These are phyloP conservation scores for Aeschynomene evenia DNA, from an alignment of 306 rosid species.

Conservation along the genomic window DNA sequence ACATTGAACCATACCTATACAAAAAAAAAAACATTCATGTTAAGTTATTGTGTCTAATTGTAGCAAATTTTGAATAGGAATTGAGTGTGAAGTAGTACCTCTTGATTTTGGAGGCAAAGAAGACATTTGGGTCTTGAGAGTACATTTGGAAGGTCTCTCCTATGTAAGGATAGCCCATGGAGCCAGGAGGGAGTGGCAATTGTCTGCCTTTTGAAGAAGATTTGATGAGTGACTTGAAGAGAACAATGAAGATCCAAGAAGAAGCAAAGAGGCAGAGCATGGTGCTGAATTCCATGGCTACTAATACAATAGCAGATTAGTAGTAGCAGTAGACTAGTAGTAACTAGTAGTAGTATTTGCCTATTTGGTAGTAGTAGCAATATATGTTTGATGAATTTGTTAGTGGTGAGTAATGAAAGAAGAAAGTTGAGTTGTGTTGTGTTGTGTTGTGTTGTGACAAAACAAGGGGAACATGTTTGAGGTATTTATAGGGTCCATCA, in stretches of 20 bases:
- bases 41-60: too few species aligned
- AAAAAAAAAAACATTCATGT: not conserved
- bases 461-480: not conserved
- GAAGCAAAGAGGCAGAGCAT: conserved; percentile 22
- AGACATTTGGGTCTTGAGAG: conserved; percentile 86
- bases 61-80: not conserved
- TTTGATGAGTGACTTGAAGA: conserved; percentile 38
- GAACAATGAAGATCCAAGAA: conserved; percentile 31
- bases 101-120: conserved; percentile 67
- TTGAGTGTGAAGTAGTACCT: conserved; percentile 52
- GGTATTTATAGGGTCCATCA: conserved; percentile 39
- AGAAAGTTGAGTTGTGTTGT: too few species aligned
- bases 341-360: too few species aligned
- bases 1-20: conserved; percentile 75
- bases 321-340: not conserved
- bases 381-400: too few species aligned
- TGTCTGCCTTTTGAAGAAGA: conserved; percentile 20
- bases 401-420: not conserved
- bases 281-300: conserved; percentile 40
- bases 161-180: conserved; percentile 85
- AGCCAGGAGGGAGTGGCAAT: conserved; percentile 85
- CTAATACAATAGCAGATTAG: not conserved
- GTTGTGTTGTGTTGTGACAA: too few species aligned
- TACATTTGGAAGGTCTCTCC: conserved; percentile 98
- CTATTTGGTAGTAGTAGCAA: too few species aligned